These are phyloP conservation scores for Verticillium nubilum DNA, from an alignment of 2,329 filamentous ascomycete species.

Conservation along the genomic window DNA sequence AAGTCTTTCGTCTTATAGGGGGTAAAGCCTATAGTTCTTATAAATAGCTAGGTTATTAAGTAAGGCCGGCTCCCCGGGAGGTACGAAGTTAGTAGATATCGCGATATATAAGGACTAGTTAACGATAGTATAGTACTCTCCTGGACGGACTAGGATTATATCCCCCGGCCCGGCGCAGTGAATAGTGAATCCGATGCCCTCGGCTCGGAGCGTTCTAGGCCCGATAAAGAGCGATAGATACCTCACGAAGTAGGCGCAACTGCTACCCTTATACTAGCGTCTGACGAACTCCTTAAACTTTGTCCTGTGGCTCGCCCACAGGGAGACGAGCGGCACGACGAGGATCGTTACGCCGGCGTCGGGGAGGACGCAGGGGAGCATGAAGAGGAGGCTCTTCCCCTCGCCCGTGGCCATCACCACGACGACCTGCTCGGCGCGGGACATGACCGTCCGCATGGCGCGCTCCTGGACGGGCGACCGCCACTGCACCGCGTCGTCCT, in stretches of 20 bases:
- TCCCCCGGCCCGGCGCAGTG: conserved; percentile 3
- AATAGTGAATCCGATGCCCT: conserved; percentile 3
- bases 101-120: conserved; percentile 5
- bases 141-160: conserved; percentile 4
- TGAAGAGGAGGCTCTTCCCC: too few species aligned
- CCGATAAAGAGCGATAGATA: conserved; percentile 4
- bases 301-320: neutral
- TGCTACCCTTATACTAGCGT: neutral
- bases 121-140: conserved; percentile 3
- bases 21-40: conserved; percentile 2
- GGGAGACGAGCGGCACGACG: neutral
- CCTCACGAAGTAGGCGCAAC: conserved; percentile 5
- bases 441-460: too few species aligned
- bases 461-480: too few species aligned
- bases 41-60: conserved; percentile 3
- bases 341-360: too few species aligned
- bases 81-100: conserved; percentile 5
- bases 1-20: too few species aligned
- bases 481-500: too few species aligned
- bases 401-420: too few species aligned
- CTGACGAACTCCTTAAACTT: conserved; percentile 4
- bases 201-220: conserved; percentile 1
- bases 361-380: conserved; percentile 1
- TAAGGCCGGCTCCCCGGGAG: conserved; percentile 1
- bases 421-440: too few species aligned